Conservation (phyloP, 169 alveolate species). For the Ichthyophthirius multifiliis region DNA sequence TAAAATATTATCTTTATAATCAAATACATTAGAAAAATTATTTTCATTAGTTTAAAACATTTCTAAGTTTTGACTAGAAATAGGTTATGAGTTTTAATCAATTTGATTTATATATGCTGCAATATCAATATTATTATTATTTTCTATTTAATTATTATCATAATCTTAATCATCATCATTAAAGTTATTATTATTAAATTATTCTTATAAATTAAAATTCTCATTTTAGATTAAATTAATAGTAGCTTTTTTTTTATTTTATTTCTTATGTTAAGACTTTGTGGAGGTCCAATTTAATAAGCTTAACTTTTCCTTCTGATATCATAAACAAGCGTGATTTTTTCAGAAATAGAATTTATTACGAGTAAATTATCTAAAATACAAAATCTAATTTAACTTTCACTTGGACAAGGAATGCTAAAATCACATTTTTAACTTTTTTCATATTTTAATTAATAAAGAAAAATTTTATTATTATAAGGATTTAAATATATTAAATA, state of each 20-base stretch:
- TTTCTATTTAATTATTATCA: neutral
- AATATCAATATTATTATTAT: neutral
- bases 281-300: neutral
- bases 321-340: neutral
- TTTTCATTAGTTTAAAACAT: too few species aligned
- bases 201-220: neutral
- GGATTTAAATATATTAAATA: neutral
- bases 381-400: neutral
- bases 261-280: neutral
- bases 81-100: neutral
- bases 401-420: neutral
- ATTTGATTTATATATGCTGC: neutral
- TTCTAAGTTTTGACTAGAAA: too few species aligned
- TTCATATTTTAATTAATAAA: neutral
- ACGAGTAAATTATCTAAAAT: slow-evolving; percentile 1
- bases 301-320: neutral
- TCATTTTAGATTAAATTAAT: neutral
- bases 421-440: neutral
- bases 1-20: too few species aligned
- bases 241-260: too few species aligned
- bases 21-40: too few species aligned
- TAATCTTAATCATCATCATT: neutral
- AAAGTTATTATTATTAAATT: neutral
- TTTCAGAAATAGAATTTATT: neutral
- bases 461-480: neutral